Conservation (phyloP, 2,329 filamentous ascomycete species). For the Cordyceps cateniannulata region DNA sequence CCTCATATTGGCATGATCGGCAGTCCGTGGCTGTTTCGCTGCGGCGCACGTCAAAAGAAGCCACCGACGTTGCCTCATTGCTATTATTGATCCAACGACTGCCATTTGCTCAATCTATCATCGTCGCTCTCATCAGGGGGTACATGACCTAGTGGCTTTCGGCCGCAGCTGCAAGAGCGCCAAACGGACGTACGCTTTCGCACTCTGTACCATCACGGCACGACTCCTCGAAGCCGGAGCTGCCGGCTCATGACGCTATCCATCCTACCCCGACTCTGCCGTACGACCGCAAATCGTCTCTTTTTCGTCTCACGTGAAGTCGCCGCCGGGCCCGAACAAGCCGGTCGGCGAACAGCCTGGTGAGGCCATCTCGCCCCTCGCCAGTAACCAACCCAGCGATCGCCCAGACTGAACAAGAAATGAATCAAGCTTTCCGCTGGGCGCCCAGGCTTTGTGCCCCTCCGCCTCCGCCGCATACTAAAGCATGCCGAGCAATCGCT, state of each 20-base stretch:
- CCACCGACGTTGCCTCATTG: not conserved
- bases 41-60: not conserved
- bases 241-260: not conserved
- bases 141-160: not conserved
- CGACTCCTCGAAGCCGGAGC: not conserved
- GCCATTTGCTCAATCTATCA: not conserved
- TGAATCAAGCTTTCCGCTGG: slow-evolving; percentile 17
- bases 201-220: not conserved
- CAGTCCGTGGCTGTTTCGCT: slow-evolving; percentile 8
- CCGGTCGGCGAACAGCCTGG: not conserved
- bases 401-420: slow-evolving; percentile 11
- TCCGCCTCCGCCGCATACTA: slow-evolving; percentile 10
- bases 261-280: not conserved
- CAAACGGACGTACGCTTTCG: not conserved
- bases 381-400: not conserved
- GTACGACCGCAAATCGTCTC: not conserved
- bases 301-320: not conserved
- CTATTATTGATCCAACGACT: not conserved
- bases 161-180: not conserved
- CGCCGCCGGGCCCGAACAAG: not conserved
- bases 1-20: slow-evolving; percentile 10
- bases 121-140: no score
- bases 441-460: slow-evolving; percentile 15
- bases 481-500: slow-evolving; percentile 11
- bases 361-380: not conserved